Conservation (phyloP, 139 green algal species). For the Limnomonas spitsbergensis region DNA sequence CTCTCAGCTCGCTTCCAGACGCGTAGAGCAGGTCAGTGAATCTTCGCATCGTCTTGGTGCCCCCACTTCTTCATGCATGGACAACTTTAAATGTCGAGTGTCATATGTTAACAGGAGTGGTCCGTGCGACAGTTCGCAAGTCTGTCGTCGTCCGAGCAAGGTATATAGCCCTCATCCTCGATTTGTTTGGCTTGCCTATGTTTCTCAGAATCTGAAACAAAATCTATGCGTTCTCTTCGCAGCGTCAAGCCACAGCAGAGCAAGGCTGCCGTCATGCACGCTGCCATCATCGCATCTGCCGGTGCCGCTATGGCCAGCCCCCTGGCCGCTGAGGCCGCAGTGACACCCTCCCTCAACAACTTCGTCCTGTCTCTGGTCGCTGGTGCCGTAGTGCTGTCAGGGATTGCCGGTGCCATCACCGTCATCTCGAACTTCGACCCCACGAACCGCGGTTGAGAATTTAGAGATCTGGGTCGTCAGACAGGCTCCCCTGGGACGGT, state of each 20-base stretch:
- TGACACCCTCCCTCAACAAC: conserved; percentile 92
- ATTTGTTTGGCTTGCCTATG: background rate
- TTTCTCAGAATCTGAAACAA: background rate
- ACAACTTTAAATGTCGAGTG: background rate
- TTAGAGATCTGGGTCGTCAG: too few relatives aligned
- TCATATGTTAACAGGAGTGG: background rate
- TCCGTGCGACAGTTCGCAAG: background rate
- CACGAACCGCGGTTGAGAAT: conserved; percentile 35
- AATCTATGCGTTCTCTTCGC: background rate
- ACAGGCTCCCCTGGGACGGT: too few relatives aligned
- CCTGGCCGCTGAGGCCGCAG: conserved; percentile 68
- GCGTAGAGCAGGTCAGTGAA: background rate
- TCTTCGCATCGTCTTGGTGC: background rate
- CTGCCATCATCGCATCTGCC: conserved; percentile 54
- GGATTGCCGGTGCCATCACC: conserved; percentile 78
- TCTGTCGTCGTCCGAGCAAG: background rate
- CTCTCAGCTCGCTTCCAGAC: background rate
- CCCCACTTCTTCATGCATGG: background rate
- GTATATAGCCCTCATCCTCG: background rate
- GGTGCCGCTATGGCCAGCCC: conserved; percentile 60
- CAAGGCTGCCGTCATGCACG: conserved; percentile 13
- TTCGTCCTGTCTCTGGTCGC: conserved; percentile 85
- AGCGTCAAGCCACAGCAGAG: conserved; percentile 9
- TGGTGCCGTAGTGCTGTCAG: conserved; percentile 76
- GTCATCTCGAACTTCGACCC: conserved; percentile 83